Conservation (phyloP, 371 early-diverging fungal genomes). For the Synchytrium microbalum region DNA sequence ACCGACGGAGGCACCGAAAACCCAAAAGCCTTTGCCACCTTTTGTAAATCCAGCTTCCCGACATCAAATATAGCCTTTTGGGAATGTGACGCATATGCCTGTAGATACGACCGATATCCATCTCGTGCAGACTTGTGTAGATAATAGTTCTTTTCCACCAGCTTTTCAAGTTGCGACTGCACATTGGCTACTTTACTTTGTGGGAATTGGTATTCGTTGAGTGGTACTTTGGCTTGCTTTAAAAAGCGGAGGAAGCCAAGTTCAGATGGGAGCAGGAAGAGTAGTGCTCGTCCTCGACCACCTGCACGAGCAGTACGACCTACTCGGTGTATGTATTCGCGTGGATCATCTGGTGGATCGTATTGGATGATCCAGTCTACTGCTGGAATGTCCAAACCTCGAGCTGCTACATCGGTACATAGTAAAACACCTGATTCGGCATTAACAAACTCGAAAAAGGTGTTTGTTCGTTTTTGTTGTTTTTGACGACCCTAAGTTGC, state of each 20-base stretch:
- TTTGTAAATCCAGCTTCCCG: slow-evolving; percentile 80
- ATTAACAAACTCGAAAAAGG: slow-evolving; percentile 94
- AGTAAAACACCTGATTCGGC: slow-evolving; percentile 83
- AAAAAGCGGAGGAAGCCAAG: slow-evolving; percentile 92
- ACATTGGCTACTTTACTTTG: slow-evolving; percentile 89
- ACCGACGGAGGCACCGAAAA: slow-evolving; percentile 93
- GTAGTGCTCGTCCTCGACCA: slow-evolving; percentile 79
- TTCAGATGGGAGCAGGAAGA: slow-evolving; percentile 93
- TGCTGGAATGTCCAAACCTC: slow-evolving; percentile 96
- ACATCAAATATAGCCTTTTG: slow-evolving; percentile 94
- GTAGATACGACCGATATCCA: slow-evolving; percentile 92
- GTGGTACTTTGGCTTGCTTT: slow-evolving; percentile 93
- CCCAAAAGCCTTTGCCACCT: slow-evolving; percentile 93
- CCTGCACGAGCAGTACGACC: slow-evolving; percentile 98
- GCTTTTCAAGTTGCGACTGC: slow-evolving; percentile 88
- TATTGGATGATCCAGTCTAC: slow-evolving; percentile 98
- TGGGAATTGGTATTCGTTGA: slow-evolving; percentile 98
- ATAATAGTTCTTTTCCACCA: slow-evolving; percentile 97
- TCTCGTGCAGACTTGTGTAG: slow-evolving; percentile 97
- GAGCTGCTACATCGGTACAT: slow-evolving; percentile 97
- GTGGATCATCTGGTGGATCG: slow-evolving; percentile 96
- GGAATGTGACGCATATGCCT: slow-evolving; percentile 94
- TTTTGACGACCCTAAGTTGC: slow-evolving; percentile 73
- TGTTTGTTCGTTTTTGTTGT: slow-evolving; percentile 90
- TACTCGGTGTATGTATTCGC: slow-evolving; percentile 96